Percentiles rank a stretch among this genome's conserved stretches.
phyloP scores from a whole-genome alignment of 345 rosid species.

The Brassica rapa region DNA sequence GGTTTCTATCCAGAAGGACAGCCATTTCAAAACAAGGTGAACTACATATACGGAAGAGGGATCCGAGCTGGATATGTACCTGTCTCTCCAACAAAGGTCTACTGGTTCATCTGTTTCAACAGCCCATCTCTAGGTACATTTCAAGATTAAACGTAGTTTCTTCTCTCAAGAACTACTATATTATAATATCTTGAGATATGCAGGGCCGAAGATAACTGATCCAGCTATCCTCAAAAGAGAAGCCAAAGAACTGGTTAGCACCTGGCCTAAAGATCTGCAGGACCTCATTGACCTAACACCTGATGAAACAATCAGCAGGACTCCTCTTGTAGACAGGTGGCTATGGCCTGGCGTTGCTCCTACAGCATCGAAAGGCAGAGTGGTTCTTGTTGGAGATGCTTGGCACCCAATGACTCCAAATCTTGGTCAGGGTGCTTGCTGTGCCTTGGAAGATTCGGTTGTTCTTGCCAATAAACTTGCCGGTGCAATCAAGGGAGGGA shows the following conservation, averaged over 20 bases:
- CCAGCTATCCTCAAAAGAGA: slow-evolving; percentile 61
- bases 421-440: slow-evolving; percentile 90
- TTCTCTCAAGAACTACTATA: background rate
- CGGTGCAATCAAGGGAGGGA: slow-evolving; percentile 46
- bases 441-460: slow-evolving; percentile 84
- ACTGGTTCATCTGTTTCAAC: slow-evolving; percentile 96
- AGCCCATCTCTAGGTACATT: slow-evolving; percentile 68
- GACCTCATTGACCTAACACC: slow-evolving; percentile 64
- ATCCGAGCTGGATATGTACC: slow-evolving; percentile 85
- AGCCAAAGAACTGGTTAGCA: slow-evolving; percentile 59
- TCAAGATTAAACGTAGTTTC: background rate
- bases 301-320: slow-evolving; percentile 67
- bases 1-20: slow-evolving; percentile 71
- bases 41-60: slow-evolving; percentile 79
- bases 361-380: slow-evolving; percentile 59
- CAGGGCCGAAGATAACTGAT: slow-evolving; percentile 79
- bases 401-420: slow-evolving; percentile 99
- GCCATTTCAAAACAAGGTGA: slow-evolving; percentile 64
- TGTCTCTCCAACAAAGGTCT: slow-evolving; percentile 72
- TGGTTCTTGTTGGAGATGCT: slow-evolving; percentile 83
- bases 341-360: slow-evolving; percentile 75
- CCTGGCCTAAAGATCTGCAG: slow-evolving; percentile 68
- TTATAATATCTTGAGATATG: background rate
- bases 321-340: slow-evolving; percentile 89
- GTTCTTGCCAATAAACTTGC: slow-evolving; percentile 73